Conservation (phyloP, 169 alveolate genomes). For the Cryptosporidium muris region DNA sequence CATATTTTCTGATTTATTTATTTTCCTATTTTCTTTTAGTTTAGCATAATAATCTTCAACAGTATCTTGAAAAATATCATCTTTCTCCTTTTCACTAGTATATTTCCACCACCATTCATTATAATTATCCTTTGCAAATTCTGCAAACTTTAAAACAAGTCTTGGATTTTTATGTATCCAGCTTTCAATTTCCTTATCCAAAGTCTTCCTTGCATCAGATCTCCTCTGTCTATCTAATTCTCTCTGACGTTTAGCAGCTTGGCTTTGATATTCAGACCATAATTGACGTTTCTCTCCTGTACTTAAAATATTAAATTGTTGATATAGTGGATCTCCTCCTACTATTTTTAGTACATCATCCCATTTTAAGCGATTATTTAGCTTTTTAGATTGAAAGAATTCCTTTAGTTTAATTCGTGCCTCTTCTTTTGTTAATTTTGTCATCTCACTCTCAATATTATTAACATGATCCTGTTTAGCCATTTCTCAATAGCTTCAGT, state of each 20-base stretch:
- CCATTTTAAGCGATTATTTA: conserved; percentile 44
- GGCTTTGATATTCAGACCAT: conserved; percentile 70
- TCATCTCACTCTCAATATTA: background rate
- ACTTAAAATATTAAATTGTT: conserved; percentile 24
- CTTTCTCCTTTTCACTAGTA: conserved; percentile 37
- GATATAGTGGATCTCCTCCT: conserved; percentile 51
- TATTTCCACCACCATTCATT: conserved; percentile 52
- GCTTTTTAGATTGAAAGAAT: conserved; percentile 11
- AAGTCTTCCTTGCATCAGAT: conserved; percentile 13
- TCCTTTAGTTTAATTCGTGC: conserved; percentile 23
- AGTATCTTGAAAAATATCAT: conserved; percentile 56
- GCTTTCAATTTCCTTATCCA: background rate
- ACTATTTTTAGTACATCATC: conserved; percentile 42
- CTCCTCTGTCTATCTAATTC: conserved; percentile 46
- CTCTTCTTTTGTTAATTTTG: conserved; percentile 23
- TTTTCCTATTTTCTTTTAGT: background rate
- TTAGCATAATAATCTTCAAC: conserved; percentile 36
- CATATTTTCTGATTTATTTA: conserved; percentile 3
- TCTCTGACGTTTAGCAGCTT: conserved; percentile 47
- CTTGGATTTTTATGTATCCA: conserved; percentile 44
- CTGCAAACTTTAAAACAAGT: conserved; percentile 14
- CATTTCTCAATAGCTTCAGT: background rate
- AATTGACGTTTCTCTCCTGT: conserved; percentile 67
- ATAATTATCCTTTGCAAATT: conserved; percentile 25
- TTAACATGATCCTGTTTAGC: conserved; percentile 6